Conservation (phyloP, 495 filamentous ascomycete species). For the Daldinia loculata region DNA sequence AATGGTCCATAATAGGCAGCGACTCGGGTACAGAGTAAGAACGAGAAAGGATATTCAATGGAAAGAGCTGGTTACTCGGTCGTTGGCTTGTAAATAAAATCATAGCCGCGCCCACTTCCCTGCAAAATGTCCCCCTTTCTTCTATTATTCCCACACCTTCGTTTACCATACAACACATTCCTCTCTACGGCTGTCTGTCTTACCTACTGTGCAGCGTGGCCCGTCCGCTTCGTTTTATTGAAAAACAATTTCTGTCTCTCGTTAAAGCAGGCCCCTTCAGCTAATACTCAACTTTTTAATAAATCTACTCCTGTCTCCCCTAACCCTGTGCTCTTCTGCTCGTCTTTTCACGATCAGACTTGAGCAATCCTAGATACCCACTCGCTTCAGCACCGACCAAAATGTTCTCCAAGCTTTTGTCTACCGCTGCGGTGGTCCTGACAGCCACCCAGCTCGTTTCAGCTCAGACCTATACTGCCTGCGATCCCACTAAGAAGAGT, state of each 20-base stretch:
- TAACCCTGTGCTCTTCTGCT: slow-evolving; percentile 3
- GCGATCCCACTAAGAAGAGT: slow-evolving; percentile 77
- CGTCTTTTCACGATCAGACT: slow-evolving; percentile 10
- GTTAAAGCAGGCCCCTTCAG: slow-evolving; percentile 35
- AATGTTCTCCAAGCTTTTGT: slow-evolving; percentile 56
- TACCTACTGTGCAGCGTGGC: slow-evolving; percentile 36
- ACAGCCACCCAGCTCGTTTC: slow-evolving; percentile 57
- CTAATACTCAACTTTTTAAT: slow-evolving; percentile 34
- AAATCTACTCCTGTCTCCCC: slow-evolving; percentile 9
- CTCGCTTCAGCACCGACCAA: slow-evolving; percentile 7
- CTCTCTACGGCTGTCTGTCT: slow-evolving; percentile 27
- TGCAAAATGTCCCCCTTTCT: slow-evolving; percentile 30
- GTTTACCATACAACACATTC: slow-evolving; percentile 34
- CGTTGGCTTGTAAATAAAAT: slow-evolving; percentile 42
- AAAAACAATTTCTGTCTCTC: slow-evolving; percentile 37
- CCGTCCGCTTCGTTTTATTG: slow-evolving; percentile 26
- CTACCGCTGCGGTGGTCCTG: slow-evolving; percentile 51
- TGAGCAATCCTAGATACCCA: slow-evolving; percentile 1
- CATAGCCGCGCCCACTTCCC: slow-evolving; percentile 34
- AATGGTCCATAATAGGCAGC: slow-evolving; percentile 17
- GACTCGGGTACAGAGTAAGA: slow-evolving; percentile 10
- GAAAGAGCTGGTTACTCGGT: slow-evolving; percentile 36
- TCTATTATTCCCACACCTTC: slow-evolving; percentile 40
- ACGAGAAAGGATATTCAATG: slow-evolving; percentile 34
- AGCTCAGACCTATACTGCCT: slow-evolving; percentile 79